phyloP scores from a whole-genome alignment of 2,329 filamentous ascomycete species.

The Phaeosphaeriaceae sp. region DNA sequence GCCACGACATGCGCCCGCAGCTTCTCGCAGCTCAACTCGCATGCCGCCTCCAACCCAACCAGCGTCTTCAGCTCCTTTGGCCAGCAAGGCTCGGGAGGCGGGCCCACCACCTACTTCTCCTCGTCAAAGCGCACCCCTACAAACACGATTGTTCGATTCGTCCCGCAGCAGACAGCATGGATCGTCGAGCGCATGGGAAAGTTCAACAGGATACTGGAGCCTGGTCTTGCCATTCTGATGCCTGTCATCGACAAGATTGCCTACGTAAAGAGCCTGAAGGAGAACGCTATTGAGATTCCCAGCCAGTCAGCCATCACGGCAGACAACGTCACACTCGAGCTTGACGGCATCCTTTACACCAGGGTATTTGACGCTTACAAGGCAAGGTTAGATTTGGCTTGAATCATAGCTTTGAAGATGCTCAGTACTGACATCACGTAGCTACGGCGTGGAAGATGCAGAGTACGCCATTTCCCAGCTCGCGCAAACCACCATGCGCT shows the following conservation, averaged over 20 bases:
- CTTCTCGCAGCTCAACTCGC: constrained; percentile 43
- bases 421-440: constrained; percentile 49
- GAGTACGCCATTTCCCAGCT: constrained; percentile 98
- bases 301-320: constrained; percentile 98
- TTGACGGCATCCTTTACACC: constrained; percentile 95
- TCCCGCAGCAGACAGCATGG: constrained; percentile 99
- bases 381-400: constrained; percentile 71
- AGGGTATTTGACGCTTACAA: constrained; percentile 98
- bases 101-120: constrained; percentile 81
- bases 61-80: constrained; percentile 41
- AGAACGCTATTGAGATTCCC: constrained; percentile 94
- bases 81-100: constrained; percentile 30
- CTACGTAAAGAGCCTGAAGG: constrained; percentile 97
- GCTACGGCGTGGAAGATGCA: constrained; percentile 97
- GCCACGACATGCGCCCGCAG: constrained; percentile 27
- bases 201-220: constrained; percentile 91
- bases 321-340: constrained; percentile 95
- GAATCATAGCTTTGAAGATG: not conserved
- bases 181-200: constrained; percentile 99
- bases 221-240: constrained; percentile 85
- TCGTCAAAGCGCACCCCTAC: constrained; percentile 73
- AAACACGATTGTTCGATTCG: constrained; percentile 94
- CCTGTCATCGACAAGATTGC: constrained; percentile 95
- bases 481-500: constrained; percentile 98
- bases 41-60: constrained; percentile 32